Evolutionary conservation across 2,329 filamentous ascomycete species (phyloP).

Genomic region (Xylaria sp.): DNA sequence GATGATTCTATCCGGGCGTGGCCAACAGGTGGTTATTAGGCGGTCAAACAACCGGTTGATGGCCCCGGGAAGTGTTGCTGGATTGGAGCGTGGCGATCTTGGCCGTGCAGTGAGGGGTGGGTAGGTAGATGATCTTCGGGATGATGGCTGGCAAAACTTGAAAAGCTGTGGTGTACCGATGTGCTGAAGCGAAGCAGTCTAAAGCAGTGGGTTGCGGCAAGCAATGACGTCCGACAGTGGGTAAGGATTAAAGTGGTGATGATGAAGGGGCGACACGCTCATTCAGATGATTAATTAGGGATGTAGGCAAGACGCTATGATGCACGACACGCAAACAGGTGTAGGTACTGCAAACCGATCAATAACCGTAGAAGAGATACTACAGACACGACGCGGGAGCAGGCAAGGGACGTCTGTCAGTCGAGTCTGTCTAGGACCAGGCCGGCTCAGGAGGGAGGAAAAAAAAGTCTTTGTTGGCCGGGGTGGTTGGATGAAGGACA

Average conservation of each 20-base stretch:
- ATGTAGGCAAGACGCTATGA: constrained; percentile 23
- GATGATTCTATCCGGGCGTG: constrained; percentile 22
- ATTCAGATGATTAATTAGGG: constrained; percentile 30
- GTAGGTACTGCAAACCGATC: constrained; percentile 31
- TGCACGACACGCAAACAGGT: constrained; percentile 14
- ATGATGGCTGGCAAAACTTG: constrained; percentile 24
- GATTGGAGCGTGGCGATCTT: constrained; percentile 23
- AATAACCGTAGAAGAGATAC: constrained; percentile 29
- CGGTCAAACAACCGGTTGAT: constrained; percentile 23
- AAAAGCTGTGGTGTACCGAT: constrained; percentile 26
- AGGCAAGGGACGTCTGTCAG: constrained; percentile 57
- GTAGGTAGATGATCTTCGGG: constrained; percentile 33
- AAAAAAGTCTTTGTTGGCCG: constrained; percentile 15
- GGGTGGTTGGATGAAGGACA: constrained; percentile 5
- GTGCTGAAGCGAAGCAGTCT: constrained; percentile 23
- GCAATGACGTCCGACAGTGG: constrained; percentile 33
- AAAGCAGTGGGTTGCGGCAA: constrained; percentile 22
- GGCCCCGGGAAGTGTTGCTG: constrained; percentile 23
- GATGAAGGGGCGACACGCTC: constrained; percentile 23
- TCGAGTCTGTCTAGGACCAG: constrained; percentile 21
- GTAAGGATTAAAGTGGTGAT: constrained; percentile 24
- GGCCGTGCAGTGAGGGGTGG: constrained; percentile 25
- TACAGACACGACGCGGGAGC: constrained; percentile 46
- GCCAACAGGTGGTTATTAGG: constrained; percentile 23
- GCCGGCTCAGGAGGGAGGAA: constrained; percentile 7